Conservation (phyloP, 345 rosid species). For the Kandelia obovata region DNA sequence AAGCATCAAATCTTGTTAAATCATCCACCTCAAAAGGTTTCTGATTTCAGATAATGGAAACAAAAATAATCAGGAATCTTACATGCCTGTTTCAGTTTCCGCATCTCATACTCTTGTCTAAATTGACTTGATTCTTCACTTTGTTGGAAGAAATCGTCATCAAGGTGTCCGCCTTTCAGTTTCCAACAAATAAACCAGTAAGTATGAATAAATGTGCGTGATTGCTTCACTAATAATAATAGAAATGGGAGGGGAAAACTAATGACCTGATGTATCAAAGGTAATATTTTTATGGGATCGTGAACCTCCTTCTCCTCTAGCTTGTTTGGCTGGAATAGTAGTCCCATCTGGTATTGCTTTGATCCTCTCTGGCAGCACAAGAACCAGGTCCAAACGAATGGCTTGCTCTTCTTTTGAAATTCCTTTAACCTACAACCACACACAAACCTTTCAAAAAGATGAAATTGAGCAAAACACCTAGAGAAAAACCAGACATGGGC, state of each 20-base stretch:
- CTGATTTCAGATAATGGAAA: background rate
- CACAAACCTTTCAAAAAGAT: constrained; percentile 2
- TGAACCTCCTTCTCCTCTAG: constrained; percentile 60
- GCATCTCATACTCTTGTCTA: constrained; percentile 71
- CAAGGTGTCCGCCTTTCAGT: constrained; percentile 49
- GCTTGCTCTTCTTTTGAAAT: constrained; percentile 59
- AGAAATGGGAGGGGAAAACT: constrained; percentile 4
- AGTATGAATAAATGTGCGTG: background rate
- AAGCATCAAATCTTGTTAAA: too few relatives aligned
- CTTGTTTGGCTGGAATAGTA: constrained; percentile 28
- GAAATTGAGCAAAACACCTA: constrained; percentile 1
- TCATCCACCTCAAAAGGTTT: too few relatives aligned
- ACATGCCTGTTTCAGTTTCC: constrained; percentile 77
- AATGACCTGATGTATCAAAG: constrained; percentile 63
- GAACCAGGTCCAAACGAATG: constrained; percentile 55
- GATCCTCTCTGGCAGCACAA: constrained; percentile 58
- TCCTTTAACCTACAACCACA: constrained; percentile 59
- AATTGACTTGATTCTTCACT: constrained; percentile 65
- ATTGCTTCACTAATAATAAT: constrained; percentile 4
- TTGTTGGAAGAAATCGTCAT: constrained; percentile 50
- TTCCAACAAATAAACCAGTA: background rate
- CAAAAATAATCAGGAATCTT: constrained; percentile 23
- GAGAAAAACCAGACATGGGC: background rate
- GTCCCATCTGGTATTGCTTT: constrained; percentile 65
- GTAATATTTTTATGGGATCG: constrained; percentile 54